phyloP scores from a whole-genome alignment of 495 filamentous ascomycete species.

The Penicillium steckii region DNA sequence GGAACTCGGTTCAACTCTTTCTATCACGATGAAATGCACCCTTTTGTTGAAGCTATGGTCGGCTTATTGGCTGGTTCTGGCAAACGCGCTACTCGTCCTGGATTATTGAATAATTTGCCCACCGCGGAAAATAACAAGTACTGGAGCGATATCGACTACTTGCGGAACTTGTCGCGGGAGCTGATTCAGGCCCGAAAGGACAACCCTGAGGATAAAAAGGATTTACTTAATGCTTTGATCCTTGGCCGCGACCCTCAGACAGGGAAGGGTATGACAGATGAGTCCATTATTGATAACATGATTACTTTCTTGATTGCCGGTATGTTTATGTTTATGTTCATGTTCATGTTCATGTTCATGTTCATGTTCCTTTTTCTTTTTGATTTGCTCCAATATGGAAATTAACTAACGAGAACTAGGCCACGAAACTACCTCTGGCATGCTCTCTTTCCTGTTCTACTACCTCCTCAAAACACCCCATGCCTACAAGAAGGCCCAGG shows the following conservation, averaged over 20 bases:
- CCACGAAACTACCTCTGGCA: slow-evolving; percentile 70
- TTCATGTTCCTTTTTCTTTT: too few relatives aligned
- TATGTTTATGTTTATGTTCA: slow-evolving; percentile 5
- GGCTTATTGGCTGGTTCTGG: slow-evolving; percentile 57
- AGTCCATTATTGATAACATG: slow-evolving; percentile 66
- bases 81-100: slow-evolving; percentile 48
- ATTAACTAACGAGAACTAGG: slow-evolving; percentile 36
- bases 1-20: slow-evolving; percentile 74
- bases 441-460: slow-evolving; percentile 55
- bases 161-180: slow-evolving; percentile 55
- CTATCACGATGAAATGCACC: slow-evolving; percentile 64
- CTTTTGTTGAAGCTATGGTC: slow-evolving; percentile 66
- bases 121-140: slow-evolving; percentile 56
- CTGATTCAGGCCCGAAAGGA: slow-evolving; percentile 58
- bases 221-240: slow-evolving; percentile 71
- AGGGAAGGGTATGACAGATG: slow-evolving; percentile 58
- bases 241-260: slow-evolving; percentile 65
- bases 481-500: slow-evolving; percentile 57
- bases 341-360: not conserved
- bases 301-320: slow-evolving; percentile 68
- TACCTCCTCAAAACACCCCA: slow-evolving; percentile 61
- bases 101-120: slow-evolving; percentile 48
- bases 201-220: slow-evolving; percentile 58
- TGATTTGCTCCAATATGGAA: too few relatives aligned
- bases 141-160: slow-evolving; percentile 52